Base-by-base conservation (phyloP, 106 monocot species). In the Apostasia ramifera region DNA sequence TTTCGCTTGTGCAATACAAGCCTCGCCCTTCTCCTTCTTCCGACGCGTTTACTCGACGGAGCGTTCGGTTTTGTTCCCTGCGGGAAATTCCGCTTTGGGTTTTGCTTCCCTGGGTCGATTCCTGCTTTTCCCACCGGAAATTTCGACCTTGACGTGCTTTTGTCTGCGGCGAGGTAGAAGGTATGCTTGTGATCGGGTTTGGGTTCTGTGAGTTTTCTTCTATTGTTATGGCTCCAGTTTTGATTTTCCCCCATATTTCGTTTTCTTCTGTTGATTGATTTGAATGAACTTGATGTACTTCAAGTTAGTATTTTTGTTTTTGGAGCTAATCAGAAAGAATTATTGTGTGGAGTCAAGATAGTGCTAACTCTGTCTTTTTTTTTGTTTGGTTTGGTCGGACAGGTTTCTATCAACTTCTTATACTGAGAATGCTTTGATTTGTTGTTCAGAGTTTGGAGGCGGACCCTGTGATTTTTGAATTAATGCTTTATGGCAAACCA, bases 401-500 rank as follows among this genome's bases (percentile, higher is more conserved):
- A 12, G 59, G 11, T 59, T 42, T 63, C 2, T 8, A 41, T 40
- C 62, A 6, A 12, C 12, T 69, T 49, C 38, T 69, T 44, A 0
- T 44, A 49, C 40, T 43, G 10, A 57, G 47, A 8, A 39, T 44
- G 12, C 1, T 15, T 59, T 45, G 7, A 15, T 38, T 10, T 74
- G 7, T 11, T 69, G 48, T 64, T 49, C 38, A 68, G 70, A 59
- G 47, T 40, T 69, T 70, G 50, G 64, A 66, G 57, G 55, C 43
- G 43, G 63, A 47, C 8, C 51, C 53, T 10, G 58, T 47, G 10
- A 44, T 64, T 66, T 43, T 70, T 57, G 44, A 53, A 43, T 11
- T 39, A 53, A 49, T 53, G 48, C 13, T 40, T 44, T 15, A 95
- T 95, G 95, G 91, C 88, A 1, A 95, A 84, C 70, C 95, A 95